phyloP scores from a whole-genome alignment of 83 land plant species.

The Thuja plicata region DNA sequence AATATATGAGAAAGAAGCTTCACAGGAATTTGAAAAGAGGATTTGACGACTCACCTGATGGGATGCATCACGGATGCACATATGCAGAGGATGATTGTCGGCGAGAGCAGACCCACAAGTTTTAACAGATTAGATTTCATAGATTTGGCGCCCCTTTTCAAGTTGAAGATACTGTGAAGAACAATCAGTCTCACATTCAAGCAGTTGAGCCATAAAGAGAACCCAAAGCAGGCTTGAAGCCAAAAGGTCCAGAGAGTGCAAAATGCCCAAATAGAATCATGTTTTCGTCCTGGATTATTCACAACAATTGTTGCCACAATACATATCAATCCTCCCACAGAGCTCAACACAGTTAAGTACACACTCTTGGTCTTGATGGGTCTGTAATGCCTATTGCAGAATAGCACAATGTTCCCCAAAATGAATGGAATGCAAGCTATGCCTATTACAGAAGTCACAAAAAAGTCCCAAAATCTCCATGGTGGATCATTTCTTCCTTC shows the following conservation, averaged over 20 bases:
- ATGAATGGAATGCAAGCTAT: constrained; percentile 30
- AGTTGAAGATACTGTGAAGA: constrained; percentile 17
- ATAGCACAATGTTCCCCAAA: constrained; percentile 25
- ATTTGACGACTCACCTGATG: constrained; percentile 13
- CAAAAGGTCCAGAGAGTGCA: constrained; percentile 46
- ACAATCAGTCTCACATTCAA: constrained; percentile 19
- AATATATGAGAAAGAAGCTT: no score
- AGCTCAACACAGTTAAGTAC: constrained; percentile 35
- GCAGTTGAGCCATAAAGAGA: constrained; percentile 45
- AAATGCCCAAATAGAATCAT: not conserved
- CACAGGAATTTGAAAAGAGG: not conserved
- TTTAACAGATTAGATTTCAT: constrained; percentile 1
- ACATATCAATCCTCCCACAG: constrained; percentile 44
- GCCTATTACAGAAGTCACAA: constrained; percentile 16
- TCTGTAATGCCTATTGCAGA: constrained; percentile 18
- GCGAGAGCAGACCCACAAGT: constrained; percentile 17
- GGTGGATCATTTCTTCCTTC: not conserved
- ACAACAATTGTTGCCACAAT: constrained; percentile 30
- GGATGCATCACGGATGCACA: not conserved
- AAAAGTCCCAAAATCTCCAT: constrained; percentile 16
- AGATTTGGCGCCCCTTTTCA: not conserved
- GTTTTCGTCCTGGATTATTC: constrained; percentile 4
- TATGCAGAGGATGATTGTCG: constrained; percentile 24
- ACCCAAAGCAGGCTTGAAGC: constrained; percentile 38
- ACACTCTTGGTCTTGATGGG: constrained; percentile 37